phyloP scores from a whole-genome alignment of 345 rosid genomes.

The Hibiscus mutabilis region DNA sequence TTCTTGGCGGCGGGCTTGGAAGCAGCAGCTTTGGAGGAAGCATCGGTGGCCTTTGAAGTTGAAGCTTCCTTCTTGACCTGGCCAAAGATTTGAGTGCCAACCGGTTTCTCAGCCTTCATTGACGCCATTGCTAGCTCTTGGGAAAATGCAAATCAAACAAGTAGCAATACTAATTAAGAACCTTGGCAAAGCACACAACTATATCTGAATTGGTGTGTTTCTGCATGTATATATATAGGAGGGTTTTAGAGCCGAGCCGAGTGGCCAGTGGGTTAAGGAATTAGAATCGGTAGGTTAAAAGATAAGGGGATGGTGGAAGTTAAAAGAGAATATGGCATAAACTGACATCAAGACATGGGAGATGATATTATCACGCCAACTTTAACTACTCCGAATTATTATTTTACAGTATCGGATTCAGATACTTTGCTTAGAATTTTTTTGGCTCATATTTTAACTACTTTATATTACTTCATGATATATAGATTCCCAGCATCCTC shows the following conservation, averaged over 20 bases:
- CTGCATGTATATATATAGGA: neutral
- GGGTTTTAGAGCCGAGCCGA: neutral
- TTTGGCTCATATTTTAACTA: neutral
- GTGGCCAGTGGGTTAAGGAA: neutral
- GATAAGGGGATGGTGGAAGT: neutral
- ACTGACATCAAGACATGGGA: neutral
- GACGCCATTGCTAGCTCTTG: slow-evolving; percentile 36
- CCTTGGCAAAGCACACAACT: neutral
- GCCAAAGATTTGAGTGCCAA: slow-evolving; percentile 16
- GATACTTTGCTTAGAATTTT: neutral
- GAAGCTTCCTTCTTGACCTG: slow-evolving; percentile 28
- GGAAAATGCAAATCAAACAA: neutral
- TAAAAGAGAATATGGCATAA: neutral
- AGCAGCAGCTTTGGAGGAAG: neutral
- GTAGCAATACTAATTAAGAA: neutral
- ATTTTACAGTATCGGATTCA: neutral
- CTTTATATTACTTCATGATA: neutral
- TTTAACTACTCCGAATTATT: neutral
- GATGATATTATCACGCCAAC: neutral
- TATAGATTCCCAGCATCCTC: neutral
- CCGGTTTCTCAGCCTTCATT: slow-evolving; percentile 45
- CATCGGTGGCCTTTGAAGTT: neutral
- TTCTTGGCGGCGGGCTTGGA: slow-evolving; percentile 37
- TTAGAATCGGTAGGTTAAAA: neutral
- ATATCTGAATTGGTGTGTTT: neutral